Conservation (phyloP, 345 rosid species). For the Moricandia arvensis region DNA sequence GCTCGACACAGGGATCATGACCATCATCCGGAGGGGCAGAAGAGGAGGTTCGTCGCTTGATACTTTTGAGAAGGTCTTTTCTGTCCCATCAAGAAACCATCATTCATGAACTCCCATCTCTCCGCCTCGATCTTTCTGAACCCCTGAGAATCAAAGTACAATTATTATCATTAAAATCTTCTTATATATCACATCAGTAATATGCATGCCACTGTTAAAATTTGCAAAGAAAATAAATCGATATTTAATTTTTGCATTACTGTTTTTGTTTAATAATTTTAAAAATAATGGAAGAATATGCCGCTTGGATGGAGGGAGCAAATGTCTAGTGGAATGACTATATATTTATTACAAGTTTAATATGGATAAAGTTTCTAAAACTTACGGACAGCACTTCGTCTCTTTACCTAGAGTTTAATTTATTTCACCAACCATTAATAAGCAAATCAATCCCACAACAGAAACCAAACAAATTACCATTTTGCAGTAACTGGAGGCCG, state of each 20-base stretch:
- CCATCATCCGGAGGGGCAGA: constrained; percentile 45
- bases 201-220: background rate
- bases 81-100: constrained; percentile 72
- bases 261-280: background rate
- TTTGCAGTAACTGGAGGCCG: constrained; percentile 14
- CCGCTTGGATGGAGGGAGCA: background rate
- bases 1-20: constrained; percentile 44
- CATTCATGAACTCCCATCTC: constrained; percentile 83
- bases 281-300: background rate
- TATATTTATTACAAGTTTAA: background rate
- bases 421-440: too few relatives aligned
- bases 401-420: too few relatives aligned
- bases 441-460: background rate
- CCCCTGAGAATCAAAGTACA: constrained; percentile 40
- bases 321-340: background rate
- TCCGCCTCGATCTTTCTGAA: constrained; percentile 85
- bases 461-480: constrained; percentile 3
- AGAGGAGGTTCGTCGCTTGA: constrained; percentile 56
- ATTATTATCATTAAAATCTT: background rate
- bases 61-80: constrained; percentile 67
- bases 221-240: background rate
- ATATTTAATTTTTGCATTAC: background rate
- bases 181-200: background rate
- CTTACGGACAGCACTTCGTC: too few relatives aligned
- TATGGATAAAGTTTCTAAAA: background rate